Base-by-base conservation (phyloP, 148 eudicot genomes). In the Rhododendron molle region DNA sequence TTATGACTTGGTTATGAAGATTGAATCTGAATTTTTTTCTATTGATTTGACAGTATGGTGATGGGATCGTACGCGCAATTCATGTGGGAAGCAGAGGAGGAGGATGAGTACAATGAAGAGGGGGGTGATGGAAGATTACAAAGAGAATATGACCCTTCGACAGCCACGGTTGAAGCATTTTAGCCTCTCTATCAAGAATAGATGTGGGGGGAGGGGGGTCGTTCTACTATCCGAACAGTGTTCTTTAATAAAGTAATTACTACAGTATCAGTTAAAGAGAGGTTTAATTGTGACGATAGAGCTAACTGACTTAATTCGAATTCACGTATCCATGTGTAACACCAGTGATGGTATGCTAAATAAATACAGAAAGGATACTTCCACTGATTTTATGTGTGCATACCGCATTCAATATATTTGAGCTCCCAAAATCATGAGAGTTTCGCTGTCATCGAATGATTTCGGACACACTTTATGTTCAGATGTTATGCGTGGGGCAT, bases 41-140 rank as follows among this genome's bases (percentile, higher is more conserved):
- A 32, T 62, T 60, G 86, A 80, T 46, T 46, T 80, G 79, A 71
- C 89, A 94, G 98, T 73, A 47, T 54, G 89, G 91, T 96, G 36
- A 62, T 92, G 93, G 98, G 94, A 86, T 92, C 91, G 36, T 93
- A 94, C 78, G 98, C 98, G 0, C 93, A 87, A 28, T 96, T 94
- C 50, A 65, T 96, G 83, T 96, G 98, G 98, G 96, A 92, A 87
- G 93, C 91, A 6, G 95, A 89, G 73, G 98, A 89, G 1, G 95
- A 93, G 7, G 93, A 93, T 2, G 94, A 89, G 0, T 88, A 86
- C 56, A 90, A 88, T 7, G 88, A 78, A 10, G 58, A 77, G 32
- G 76, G 56, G 26, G 78, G 60, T 83, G 86, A 16, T 9, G 52
- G 49, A 14, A 43, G 44, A 58, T 11, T 72, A 47, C 13, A 84